phyloP scores from a whole-genome alignment of 495 filamentous ascomycete genomes.

The Podospora pseudoanserina region DNA sequence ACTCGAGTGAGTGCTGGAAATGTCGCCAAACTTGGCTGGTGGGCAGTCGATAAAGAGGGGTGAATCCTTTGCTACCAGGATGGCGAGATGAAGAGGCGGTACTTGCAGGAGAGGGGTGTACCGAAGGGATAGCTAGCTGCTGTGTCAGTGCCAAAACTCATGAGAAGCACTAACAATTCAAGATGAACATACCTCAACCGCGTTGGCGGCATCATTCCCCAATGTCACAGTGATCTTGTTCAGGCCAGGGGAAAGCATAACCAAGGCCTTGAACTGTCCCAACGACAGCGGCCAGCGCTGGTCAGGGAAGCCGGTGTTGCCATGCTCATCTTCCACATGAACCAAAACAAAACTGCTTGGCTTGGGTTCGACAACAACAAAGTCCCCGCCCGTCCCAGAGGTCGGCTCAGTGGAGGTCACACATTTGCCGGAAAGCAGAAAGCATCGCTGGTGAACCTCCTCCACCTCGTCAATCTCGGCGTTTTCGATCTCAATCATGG shows the following conservation, averaged over 20 bases:
- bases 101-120: conserved; percentile 26
- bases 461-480: conserved; percentile 9
- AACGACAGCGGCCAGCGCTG: conserved; percentile 64
- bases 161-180: neutral
- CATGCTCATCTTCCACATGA: conserved; percentile 1
- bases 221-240: conserved; percentile 50
- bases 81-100: conserved; percentile 49
- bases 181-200: neutral
- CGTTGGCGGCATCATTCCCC: neutral
- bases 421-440: conserved; percentile 18
- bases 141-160: neutral
- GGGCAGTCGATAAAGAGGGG: conserved; percentile 42
- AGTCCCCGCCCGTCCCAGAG: neutral
- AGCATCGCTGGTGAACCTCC: conserved; percentile 21
- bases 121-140: conserved; percentile 6
- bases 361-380: conserved; percentile 11
- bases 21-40: conserved; percentile 30
- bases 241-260: conserved; percentile 67
- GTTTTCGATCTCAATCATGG: conserved; percentile 18
- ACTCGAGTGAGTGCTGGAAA: conserved; percentile 38
- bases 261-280: conserved; percentile 72
- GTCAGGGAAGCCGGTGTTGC: conserved; percentile 22
- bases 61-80: conserved; percentile 48
- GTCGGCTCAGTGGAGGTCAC: neutral
- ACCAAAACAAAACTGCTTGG: neutral